Evolutionary conservation across 1,284 basidiomycete genomes (phyloP), one percentile per base, ranked within the genome.

Genomic region (Malassezia vespertilionis): DNA sequence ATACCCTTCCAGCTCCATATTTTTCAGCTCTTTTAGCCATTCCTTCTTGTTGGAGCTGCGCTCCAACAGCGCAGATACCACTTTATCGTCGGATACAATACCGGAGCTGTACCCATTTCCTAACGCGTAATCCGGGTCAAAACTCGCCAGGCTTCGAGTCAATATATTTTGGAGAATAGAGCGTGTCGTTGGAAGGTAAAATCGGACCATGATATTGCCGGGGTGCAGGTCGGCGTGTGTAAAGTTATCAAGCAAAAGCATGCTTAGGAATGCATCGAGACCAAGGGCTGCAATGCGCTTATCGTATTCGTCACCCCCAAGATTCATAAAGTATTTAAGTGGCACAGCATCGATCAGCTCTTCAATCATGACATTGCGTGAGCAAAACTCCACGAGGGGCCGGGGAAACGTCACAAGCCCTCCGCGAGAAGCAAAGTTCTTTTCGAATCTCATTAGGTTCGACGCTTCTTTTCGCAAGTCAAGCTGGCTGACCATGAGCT

Each of bases 241-340:
- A 72, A 95, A 99, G 72, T 99, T 97, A 74, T 99, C 91, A 36
- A 97, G 76, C 1, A 99, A 76, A 18, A 99, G 79, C 91, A 99
- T 99, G 74, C 95, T 88, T 68, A 99, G 71, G 73, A 97, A 99
- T 1, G 90, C 88, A 70, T 97, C 89, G 12, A 97, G 76, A 9
- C 93, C 93, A 14, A 90, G 78, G 46, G 86, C 90, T 5, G 93
- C 91, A 32, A 99, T 80, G 46, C 83, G 79, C 47, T 83, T 80
- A 63, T 96, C 87, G 65, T 80, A 97, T 5, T 85, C 84, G 20
- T 46, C 57, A 3, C 87, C 89, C 1, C 91, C 89, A 54, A 90
- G 84, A 51, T 76, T 78, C 57, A 99, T 67, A 69, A 99, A 96
- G 27, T 76, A 71, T 68, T 95, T 90, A 40, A 99, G 75, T 5